Evolutionary conservation across 441 rosid genomes (phyloP), one percentile per base, ranked within the genome.

Genomic region (Rhodomyrtus psidioides): DNA sequence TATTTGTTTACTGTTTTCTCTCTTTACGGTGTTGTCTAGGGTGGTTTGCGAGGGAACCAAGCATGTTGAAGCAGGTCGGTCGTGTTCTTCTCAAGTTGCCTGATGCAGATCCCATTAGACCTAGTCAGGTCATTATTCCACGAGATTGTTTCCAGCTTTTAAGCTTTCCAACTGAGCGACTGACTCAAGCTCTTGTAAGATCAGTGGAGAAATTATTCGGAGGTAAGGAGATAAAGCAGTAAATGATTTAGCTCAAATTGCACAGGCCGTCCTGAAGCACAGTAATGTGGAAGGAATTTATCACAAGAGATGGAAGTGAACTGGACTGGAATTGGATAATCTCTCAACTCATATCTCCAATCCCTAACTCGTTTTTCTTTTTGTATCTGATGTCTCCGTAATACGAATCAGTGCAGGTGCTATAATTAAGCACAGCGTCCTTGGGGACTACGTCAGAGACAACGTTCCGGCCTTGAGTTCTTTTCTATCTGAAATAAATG

Each of bases 111-210:
- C 79, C 57, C 27, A 85, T 46, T 53, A 89, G 44, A 89, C 97
- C 95, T 56, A 89, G 87, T 79, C 94, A 88, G 82, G 85, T 95
- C 83, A 89, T 97, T 56, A 90, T 96, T 83, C 92, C 98, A 7
- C 92, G 94, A 55, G 99, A 96, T 89, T 94, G 98, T 91, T 94
- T 97, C 86, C 85, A 88, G 91, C 93, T 96, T 53, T 93, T 93
- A 58, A 93, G 93, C 90, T 90, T 94, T 91, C 97, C 98, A 81
- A 86, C 54, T 49, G 90, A 90, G 65, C 92, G 89, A 51, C 84
- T 89, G 81, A 87, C 90, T 88, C 87, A 89, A 90, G 93, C 91
- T 86, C 91, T 96, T 21, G 91, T 92, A 65, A 92, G 57, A 86
- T 90, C 97, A 55, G 89, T 93, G 83, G 94, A 94, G 87, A 94